Conservation (phyloP, 2,329 filamentous ascomycete genomes). For the Cryphonectria japonica region DNA sequence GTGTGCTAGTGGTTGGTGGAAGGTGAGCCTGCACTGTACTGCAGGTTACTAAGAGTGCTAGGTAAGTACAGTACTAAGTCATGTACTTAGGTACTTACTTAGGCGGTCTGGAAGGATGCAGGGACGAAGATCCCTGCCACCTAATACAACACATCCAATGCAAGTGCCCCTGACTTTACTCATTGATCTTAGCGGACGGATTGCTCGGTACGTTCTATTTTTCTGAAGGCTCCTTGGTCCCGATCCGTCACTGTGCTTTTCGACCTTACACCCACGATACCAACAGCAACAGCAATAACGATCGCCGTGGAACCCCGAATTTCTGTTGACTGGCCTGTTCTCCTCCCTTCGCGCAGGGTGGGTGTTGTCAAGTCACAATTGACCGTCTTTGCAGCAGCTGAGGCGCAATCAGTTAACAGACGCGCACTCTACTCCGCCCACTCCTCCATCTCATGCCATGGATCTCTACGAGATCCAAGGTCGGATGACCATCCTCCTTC, state of each 20-base stretch:
- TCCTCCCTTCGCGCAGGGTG: not conserved
- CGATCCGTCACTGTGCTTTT: not conserved
- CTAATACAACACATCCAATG: conserved; percentile 2
- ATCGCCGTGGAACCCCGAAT: no score
- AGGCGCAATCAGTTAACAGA: not conserved
- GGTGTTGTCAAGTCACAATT: not conserved
- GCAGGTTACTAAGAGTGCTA: no score
- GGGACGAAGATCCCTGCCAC: conserved; percentile 19
- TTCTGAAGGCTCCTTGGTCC: not conserved
- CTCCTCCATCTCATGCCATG: conserved; percentile 46
- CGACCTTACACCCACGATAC: conserved; percentile 27
- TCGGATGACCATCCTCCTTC: conserved; percentile 55
- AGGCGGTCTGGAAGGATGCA: conserved; percentile 12
- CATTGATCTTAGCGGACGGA: not conserved
- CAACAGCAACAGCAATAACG: not conserved
- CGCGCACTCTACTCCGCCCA: not conserved
- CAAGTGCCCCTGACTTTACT: conserved; percentile 15
- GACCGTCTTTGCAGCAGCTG: not conserved
- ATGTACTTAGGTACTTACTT: no score
- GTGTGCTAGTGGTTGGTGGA: not conserved
- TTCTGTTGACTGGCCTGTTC: not conserved
- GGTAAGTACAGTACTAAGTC: no score
- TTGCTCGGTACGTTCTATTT: not conserved
- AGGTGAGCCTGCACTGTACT: not conserved
- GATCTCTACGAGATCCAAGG: conserved; percentile 65